Base-by-base conservation (phyloP, 2,329 filamentous ascomycete species). In the Penicillium sp. region DNA sequence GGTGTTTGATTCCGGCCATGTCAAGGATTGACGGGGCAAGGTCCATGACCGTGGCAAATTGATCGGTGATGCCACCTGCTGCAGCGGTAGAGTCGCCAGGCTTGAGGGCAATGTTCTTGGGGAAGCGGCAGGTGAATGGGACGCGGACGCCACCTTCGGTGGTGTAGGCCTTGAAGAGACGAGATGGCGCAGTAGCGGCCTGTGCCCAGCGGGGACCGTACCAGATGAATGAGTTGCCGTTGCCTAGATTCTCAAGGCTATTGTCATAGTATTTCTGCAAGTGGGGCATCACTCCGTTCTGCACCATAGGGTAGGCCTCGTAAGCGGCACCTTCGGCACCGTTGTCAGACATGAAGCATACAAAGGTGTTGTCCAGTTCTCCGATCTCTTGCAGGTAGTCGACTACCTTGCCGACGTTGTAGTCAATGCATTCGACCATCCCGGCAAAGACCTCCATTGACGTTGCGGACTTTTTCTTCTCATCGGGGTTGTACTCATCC, bases 321-420 rank as follows among this genome's bases (percentile, higher is more conserved):
- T 85, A 84, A 1, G 80, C 80, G 16, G 83, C 83, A 11, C 85
- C 85, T 65, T 87, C 85, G 11, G 85, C 85, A 2, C 85, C 85
- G 62, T 88, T 88, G 73, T 88, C 85, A 0, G 81, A 85, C 77
- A 88, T 83, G 78, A 89, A 88, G 68, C 83, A 81, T 54, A 89
- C 79, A 62, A 88, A 84, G 2, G 86, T 89, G 70, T 88, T 87
- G 63, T 89, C 86, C 0, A 85, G 77, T 69, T 89, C 85, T 58
- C 81, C 84, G 2, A 81, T 83, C 46, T 80, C 70, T 59, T 83
- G 76, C 2, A 88, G 79, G 65, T 87, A 84, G 38, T 84, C 76
- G 25, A 87, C 75, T 2, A 88, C 82, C 58, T 83, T 84, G 40
- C 86, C 86, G 19, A 89, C 81, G 60, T 87, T 86, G 59, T 71